Percentiles rank a stretch among this genome's conserved stretches.
Evolutionary conservation across 1,284 basidiomycete genomes (phyloP).

Genomic region (Trametes sp.): DNA sequence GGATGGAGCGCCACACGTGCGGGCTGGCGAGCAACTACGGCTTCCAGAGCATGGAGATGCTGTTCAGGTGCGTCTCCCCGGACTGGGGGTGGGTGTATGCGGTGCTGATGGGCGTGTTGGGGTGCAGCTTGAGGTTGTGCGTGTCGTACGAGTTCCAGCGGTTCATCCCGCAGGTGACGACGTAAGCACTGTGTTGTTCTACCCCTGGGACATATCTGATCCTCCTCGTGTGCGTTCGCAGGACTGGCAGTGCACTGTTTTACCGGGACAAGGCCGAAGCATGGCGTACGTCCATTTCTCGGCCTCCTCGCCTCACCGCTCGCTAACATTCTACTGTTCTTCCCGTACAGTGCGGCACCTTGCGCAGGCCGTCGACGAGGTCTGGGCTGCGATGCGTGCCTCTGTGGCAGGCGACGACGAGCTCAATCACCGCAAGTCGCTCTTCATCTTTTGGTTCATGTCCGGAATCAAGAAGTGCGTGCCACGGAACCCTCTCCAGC

Average conservation of each 20-base stretch:
- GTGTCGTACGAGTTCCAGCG: slow-evolving; percentile 72
- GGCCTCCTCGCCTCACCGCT: not conserved
- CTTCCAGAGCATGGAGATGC: slow-evolving; percentile 70
- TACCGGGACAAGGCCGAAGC: slow-evolving; percentile 71
- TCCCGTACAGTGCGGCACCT: slow-evolving; percentile 56
- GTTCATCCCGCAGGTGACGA: slow-evolving; percentile 63
- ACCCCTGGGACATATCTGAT: not conserved
- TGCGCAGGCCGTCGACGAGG: slow-evolving; percentile 59
- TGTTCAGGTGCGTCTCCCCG: slow-evolving; percentile 67
- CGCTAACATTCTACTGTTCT: not conserved
- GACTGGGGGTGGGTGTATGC: no score
- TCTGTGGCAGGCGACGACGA: not conserved
- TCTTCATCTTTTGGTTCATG: slow-evolving; percentile 78
- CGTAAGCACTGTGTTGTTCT: slow-evolving; percentile 48
- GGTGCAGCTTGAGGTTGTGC: slow-evolving; percentile 64
- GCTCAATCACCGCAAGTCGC: slow-evolving; percentile 54
- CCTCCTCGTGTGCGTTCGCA: slow-evolving; percentile 31
- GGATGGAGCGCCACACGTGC: slow-evolving; percentile 69
- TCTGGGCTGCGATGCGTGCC: slow-evolving; percentile 51
- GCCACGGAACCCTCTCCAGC: not conserved
- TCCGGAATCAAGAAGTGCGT: slow-evolving; percentile 51
- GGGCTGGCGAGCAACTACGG: slow-evolving; percentile 67
- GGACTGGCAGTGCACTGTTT: slow-evolving; percentile 50
- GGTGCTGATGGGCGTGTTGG: slow-evolving; percentile 2
- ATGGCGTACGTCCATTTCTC: slow-evolving; percentile 62